Conservation (phyloP, 2,329 filamentous ascomycete genomes). For the Colletotrichum tofieldiae region DNA sequence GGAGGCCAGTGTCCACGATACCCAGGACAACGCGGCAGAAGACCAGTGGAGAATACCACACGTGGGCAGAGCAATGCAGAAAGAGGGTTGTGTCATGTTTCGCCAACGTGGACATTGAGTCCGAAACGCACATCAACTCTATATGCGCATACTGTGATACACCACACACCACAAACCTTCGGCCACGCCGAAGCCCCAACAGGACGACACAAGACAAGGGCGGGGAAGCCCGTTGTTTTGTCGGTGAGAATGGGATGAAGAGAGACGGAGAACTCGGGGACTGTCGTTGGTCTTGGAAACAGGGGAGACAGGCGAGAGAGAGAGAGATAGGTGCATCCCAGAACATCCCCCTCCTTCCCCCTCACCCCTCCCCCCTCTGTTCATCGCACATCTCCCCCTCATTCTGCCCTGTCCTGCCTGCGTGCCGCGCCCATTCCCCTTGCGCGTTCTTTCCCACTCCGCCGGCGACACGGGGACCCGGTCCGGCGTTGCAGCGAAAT, state of each 20-base stretch:
- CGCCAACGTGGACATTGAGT: not conserved
- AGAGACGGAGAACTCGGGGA: not conserved
- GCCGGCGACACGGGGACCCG: conserved; percentile 24
- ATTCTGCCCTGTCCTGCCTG: not conserved
- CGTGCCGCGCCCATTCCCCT: conserved; percentile 7
- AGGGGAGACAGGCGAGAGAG: not conserved
- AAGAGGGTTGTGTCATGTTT: conserved; percentile 1
- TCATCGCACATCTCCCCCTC: not conserved
- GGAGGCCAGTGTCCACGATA: not conserved
- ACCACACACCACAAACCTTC: not conserved
- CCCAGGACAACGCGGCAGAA: not conserved
- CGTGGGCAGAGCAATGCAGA: not conserved
- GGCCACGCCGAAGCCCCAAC: conserved; percentile 21
- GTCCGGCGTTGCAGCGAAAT: conserved; percentile 13
- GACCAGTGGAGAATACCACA: not conserved
- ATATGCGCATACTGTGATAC: not conserved
- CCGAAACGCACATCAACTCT: not conserved
- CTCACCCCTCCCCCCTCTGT: not conserved
- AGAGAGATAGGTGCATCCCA: not conserved
- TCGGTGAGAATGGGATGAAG: not conserved
- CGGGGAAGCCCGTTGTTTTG: not conserved
- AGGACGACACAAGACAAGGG: not conserved
- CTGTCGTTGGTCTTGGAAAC: not conserved
- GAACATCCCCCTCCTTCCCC: not conserved
- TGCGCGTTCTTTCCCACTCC: not conserved